Evolutionary conservation across 352 stramenopile species (phyloP).

Genomic region (Phytophthora ohioensis): DNA sequence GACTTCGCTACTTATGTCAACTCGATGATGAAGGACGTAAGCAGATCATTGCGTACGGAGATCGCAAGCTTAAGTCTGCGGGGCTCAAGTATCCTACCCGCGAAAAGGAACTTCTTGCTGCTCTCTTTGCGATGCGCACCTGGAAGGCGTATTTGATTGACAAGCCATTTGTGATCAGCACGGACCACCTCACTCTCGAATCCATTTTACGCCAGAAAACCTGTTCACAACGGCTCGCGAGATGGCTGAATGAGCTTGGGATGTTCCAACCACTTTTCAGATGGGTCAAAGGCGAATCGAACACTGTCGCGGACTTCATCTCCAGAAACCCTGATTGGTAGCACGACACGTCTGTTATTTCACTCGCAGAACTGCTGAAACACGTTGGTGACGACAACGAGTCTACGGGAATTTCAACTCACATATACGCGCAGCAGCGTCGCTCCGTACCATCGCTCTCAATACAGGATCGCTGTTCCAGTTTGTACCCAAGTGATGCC

Average conservation of each 20-base stretch:
- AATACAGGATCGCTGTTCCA: background rate
- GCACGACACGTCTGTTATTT: background rate
- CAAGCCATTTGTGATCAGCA: constrained; percentile 1
- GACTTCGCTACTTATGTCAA: constrained; percentile 20
- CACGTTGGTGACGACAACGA: background rate
- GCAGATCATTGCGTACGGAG: background rate
- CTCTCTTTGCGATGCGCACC: background rate
- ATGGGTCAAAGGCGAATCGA: background rate
- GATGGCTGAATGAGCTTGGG: constrained; percentile 5
- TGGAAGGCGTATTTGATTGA: background rate
- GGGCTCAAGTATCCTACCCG: constrained; percentile 3
- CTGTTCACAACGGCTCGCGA: background rate
- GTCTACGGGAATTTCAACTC: background rate
- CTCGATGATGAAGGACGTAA: background rate
- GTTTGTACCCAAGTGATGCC: background rate
- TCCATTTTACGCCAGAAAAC: background rate
- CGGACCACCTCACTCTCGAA: background rate
- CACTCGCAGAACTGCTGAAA: background rate
- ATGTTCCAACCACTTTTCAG: background rate
- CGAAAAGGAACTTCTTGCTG: constrained; percentile 13
- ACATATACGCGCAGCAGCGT: background rate
- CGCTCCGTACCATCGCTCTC: background rate
- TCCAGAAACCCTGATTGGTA: background rate
- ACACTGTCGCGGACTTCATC: background rate
- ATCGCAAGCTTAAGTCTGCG: background rate